Base-by-base conservation (phyloP, 2,329 filamentous ascomycete genomes). In the Pseudogymnoascus sp. region DNA sequence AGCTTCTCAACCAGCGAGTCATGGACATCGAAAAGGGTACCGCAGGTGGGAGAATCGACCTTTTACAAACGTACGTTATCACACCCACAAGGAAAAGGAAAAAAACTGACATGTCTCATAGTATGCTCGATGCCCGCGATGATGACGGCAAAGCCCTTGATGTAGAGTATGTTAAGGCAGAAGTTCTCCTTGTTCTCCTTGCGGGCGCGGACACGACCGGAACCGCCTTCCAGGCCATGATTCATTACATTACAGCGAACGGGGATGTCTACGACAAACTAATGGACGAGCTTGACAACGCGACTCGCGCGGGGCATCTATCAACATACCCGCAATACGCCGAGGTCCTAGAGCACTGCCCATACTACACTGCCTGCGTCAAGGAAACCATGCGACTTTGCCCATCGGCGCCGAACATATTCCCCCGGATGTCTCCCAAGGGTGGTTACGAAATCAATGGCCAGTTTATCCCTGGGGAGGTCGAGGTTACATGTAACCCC, bases 161-260 rank as follows among this genome's bases (percentile, higher is more conserved):
- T 25, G 25, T 38, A 25, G 55, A 65, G 27, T 62, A 70, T 33
- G 59, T 69, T 25, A 65, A 66, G 61, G 66, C 68, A 12, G 68
- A 69, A 63, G 66, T 68, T 25, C 60, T 69, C 2, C 65, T 69
- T 59, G 67, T 64, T 39, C 62, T 81, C 13, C 72, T 82, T 6
- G 80, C 81, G 0, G 80, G 80, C 15, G 79, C 79, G 2, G 80
- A 82, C 64, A 82, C 80, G 4, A 82, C 79, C 0, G 80, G 78
- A 0, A 81, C 80, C 1, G 74, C 77, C 2, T 79, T 82, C 68
- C 78, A 80, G 61, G 77, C 77, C 0, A 70, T 81, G 65, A 74
- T 82, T 65, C 68, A 73, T 17, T 76, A 77, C 63, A 68, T 82
- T 21, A 66, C 80, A 41, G 70, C 71, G 4, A 68, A 77, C 55